A percentile compares a stretch with the other conserved stretches of the same genome.
Conservation (phyloP, 2,329 filamentous ascomycete species). For the Diaporthe sp. region DNA sequence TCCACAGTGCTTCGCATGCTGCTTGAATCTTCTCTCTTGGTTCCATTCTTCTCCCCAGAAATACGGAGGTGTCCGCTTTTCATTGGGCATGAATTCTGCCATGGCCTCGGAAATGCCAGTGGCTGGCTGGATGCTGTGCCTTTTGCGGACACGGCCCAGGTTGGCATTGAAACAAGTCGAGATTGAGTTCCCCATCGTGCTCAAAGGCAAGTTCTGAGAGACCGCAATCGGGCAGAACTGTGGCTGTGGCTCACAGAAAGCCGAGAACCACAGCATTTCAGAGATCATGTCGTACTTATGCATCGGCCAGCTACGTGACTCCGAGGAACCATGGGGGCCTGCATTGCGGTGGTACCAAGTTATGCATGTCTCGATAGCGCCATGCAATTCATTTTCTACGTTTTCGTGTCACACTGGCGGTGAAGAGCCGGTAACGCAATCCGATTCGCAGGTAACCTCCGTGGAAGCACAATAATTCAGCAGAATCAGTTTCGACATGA, state of each 20-base stretch:
- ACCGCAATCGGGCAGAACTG: background rate
- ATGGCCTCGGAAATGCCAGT: conserved; percentile 10
- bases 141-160: background rate
- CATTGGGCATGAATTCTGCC: background rate
- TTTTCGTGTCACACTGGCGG: conserved; percentile 26
- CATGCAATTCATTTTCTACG: conserved; percentile 22
- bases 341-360: conserved; percentile 9
- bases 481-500: background rate
- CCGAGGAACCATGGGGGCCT: background rate
- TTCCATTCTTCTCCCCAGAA: conserved; percentile 24
- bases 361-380: conserved; percentile 14
- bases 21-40: conserved; percentile 8
- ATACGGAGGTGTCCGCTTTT: background rate
- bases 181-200: conserved; percentile 1
- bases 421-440: background rate
- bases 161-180: conserved; percentile 11
- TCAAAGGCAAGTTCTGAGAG: too few species aligned
- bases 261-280: background rate
- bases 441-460: conserved; percentile 19
- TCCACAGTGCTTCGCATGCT: conserved; percentile 13
- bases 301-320: background rate
- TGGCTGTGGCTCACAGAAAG: background rate
- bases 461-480: conserved; percentile 9
- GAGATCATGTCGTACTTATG: conserved; percentile 18
- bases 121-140: conserved; percentile 12